Base-by-base conservation (phyloP, 192 early-diverging fungal genomes). In the Entrophospora sp. region DNA sequence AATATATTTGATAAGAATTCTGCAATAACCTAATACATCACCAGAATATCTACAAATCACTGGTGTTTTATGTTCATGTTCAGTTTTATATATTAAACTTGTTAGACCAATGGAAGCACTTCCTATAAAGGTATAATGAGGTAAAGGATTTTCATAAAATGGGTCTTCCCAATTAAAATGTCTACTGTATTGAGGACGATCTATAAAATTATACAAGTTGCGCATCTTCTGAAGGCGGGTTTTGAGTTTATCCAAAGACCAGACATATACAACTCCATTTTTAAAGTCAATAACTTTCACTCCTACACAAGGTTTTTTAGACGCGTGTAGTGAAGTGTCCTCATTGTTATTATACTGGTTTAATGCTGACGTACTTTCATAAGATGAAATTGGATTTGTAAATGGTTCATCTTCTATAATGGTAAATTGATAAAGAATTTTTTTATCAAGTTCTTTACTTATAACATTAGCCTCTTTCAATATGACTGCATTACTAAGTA, bases 391-490 rank as follows among this genome's bases (percentile, higher is more conserved):
- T 2, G 77, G 77, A 38, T 80, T 78, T 14, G 75, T 73, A 9
- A 77, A 76, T 0, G 68, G 72, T n/a, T 75, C 83, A 28, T 83
- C 83, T 24, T 87, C 86, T 36, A 91, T 69, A 18, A 94, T 77
- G 13, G 85, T 83, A 64, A 93, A 88, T 68, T 95, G 92, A 75
- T 91, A 97, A 3, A 89, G 69, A 4, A 90, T 88, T 31, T 89
- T 74, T 43, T 89, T 92, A 6, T 73, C 76, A n/a, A 95, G 75
- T 70, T 97, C 94, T 49, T 84, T 82, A 68, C 87, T 80, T 30
- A 92, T 92, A 13, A 96, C 81, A 64, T 95, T 97, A 42, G 92
- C 94, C 66, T 96, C 91, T 71, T 96, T 95, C 45, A 97, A 68
- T 25, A 86, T 69, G 5, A 84, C 75, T 0, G 85, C 85, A 62